A percentile compares a stretch with the other conserved stretches of the same genome.
Conservation (phyloP, 1,284 basidiomycete species). For the Ustilago curta region DNA sequence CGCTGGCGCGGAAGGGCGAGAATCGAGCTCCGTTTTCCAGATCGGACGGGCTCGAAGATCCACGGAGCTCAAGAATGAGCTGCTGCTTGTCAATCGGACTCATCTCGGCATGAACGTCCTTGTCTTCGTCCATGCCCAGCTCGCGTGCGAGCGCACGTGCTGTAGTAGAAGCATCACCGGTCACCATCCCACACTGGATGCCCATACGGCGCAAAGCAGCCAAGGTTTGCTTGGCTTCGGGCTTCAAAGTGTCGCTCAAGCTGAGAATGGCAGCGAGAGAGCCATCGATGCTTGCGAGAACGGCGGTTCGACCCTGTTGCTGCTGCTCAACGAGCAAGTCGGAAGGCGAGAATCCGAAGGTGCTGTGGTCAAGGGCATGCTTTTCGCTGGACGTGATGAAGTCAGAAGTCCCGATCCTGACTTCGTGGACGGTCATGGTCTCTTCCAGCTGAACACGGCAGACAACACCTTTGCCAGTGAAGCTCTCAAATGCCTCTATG, state of each 20-base stretch:
- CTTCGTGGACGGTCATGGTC: constrained; percentile 50
- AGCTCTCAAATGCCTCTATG: constrained; percentile 79
- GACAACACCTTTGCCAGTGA: constrained; percentile 87
- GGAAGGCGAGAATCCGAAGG: constrained; percentile 20
- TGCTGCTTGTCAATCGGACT: constrained; percentile 65
- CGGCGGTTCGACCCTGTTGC: constrained; percentile 57
- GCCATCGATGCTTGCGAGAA: constrained; percentile 61
- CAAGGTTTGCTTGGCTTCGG: constrained; percentile 58
- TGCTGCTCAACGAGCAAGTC: constrained; percentile 48
- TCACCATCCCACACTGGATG: constrained; percentile 64
- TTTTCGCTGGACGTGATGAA: constrained; percentile 32
- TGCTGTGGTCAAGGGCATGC: constrained; percentile 14
- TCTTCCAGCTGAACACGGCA: constrained; percentile 51
- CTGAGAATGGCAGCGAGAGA: constrained; percentile 52
- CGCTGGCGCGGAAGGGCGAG: constrained; percentile 24
- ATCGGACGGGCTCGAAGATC: constrained; percentile 49
- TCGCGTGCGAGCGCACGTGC: constrained; percentile 60
- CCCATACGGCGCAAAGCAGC: constrained; percentile 58
- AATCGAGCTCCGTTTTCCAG: constrained; percentile 32
- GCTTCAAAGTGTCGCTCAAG: constrained; percentile 64
- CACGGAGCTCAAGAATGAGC: constrained; percentile 70
- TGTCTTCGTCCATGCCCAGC: constrained; percentile 55
- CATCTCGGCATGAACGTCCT: constrained; percentile 62
- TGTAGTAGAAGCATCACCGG: constrained; percentile 62
- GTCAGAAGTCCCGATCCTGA: constrained; percentile 59